Evolutionary conservation across 768 basidiomycete genomes (phyloP), one percentile per base, ranked within the genome.

Genomic region (Pulveroboletus sp.): DNA sequence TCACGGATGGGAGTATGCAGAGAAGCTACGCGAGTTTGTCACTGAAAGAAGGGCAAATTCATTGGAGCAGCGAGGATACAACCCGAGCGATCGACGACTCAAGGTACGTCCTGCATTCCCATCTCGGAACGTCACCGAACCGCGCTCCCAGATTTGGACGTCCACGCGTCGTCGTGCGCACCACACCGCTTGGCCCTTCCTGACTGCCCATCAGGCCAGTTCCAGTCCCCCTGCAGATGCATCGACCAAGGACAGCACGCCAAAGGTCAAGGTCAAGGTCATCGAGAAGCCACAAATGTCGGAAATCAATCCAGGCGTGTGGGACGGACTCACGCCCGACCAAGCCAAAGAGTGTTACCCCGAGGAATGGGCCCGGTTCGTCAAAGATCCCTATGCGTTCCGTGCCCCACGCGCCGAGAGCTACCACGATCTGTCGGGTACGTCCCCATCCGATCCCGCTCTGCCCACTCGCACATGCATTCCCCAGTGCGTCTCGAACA

Each of bases 291-390:
- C 87, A 0, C 94, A 94, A 69, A 97, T 98, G 94, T 77, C 85
- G 43, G 97, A 99, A 73, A 97, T 98, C 62, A 99, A 99, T 61
- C 95, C 94, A 43, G 95, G 87, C 7, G 84, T 98, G 16, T 97
- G 94, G 94, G 97, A 98, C 65, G 97, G 97, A 0, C 76, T 98
- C 33, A 89, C 87, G 2, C 87, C 90, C 1, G 89, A 91, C 55
- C 86, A 95, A 62, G 94, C 92, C 17, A 83, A 84, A 66, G 86
- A 85, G 66, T 84, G 83, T 59, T 98, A 94, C 66, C 90, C 95
- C 0, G 88, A 86, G 45, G 97, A 99, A 64, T 98, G 90, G 90
- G 87, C 87, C 53, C 77, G 92, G 21, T 94, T 95, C 72, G 74
- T 88, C 39, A 86, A 85, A 58, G 95, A 99, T 62, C 95, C 95